These are phyloP conservation scores for Nelumbo lutea DNA, from an alignment of 164 flowering plant species.

Conservation along the genomic window DNA sequence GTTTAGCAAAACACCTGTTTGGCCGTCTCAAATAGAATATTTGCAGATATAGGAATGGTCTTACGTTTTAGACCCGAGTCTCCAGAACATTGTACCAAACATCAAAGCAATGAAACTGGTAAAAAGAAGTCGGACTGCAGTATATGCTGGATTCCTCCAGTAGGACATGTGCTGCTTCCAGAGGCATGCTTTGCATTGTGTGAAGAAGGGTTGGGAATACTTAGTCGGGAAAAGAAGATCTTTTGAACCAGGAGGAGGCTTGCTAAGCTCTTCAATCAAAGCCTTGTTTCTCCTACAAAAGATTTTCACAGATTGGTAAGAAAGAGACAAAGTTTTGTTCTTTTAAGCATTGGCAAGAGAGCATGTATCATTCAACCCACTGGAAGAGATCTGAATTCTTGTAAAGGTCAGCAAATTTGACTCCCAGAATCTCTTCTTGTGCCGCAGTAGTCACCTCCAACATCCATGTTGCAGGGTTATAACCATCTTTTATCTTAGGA, in stretches of 20 bases:
- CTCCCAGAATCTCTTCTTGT: conserved; percentile 30
- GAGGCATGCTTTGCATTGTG: conserved; percentile 48
- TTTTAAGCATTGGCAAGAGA: not conserved
- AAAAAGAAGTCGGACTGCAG: conserved; percentile 45
- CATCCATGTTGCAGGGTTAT: conserved; percentile 53
- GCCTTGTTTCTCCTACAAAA: conserved; percentile 49
- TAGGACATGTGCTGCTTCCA: conserved; percentile 51
- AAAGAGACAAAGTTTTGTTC: not conserved
- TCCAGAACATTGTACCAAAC: conserved; percentile 51
- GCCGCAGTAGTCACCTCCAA: conserved; percentile 35
- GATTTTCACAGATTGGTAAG: not conserved
- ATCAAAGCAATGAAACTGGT: conserved; percentile 41
- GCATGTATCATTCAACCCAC: conserved; percentile 10
- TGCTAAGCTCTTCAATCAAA: conserved; percentile 36
- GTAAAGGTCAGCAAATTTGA: conserved; percentile 29
- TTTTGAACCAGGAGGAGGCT: conserved; percentile 34
- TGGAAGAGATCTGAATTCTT: conserved; percentile 29
- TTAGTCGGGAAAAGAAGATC: conserved; percentile 43
- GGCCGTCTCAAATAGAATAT: not conserved
- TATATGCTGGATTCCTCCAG: conserved; percentile 54
- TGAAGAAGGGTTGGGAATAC: conserved; percentile 39
- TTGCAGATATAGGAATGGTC: not conserved
- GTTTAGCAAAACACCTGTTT: too few relatives aligned
- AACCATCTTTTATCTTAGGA: conserved; percentile 31
- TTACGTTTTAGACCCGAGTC: conserved; percentile 33